A percentile compares a stretch with the other conserved stretches of the same genome.
Conservation (phyloP, 495 filamentous ascomycete genomes). For the Annulohypoxylon nitens region DNA sequence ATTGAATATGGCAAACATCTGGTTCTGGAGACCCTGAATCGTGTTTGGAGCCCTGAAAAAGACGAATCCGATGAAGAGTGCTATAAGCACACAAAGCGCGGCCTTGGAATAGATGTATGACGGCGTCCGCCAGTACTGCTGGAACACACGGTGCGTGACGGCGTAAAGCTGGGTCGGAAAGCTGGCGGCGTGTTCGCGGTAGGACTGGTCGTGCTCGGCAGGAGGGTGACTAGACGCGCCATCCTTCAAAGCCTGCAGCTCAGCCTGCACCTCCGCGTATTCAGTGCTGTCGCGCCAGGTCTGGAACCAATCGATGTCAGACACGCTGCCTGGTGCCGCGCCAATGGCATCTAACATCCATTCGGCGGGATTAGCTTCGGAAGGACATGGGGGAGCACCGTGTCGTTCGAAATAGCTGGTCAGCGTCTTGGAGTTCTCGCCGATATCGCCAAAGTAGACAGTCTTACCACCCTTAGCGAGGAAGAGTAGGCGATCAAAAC, state of each 20-base stretch:
- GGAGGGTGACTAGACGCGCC: slow-evolving; percentile 64
- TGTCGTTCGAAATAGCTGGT: slow-evolving; percentile 85
- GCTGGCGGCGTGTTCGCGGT: slow-evolving; percentile 68
- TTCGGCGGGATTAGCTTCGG: slow-evolving; percentile 89
- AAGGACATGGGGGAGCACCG: slow-evolving; percentile 78
- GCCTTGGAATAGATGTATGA: slow-evolving; percentile 84
- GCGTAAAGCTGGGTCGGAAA: slow-evolving; percentile 66
- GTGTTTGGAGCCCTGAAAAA: slow-evolving; percentile 80
- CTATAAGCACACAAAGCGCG: slow-evolving; percentile 68
- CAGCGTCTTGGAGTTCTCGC: slow-evolving; percentile 79
- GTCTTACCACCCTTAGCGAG: slow-evolving; percentile 83
- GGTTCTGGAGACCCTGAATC: slow-evolving; percentile 85
- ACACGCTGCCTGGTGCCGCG: slow-evolving; percentile 83
- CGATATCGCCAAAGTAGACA: slow-evolving; percentile 93
- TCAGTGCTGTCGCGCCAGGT: slow-evolving; percentile 85
- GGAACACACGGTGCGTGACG: slow-evolving; percentile 76
- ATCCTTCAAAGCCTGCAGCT: slow-evolving; percentile 77
- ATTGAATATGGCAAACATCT: slow-evolving; percentile 90
- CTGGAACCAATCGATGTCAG: slow-evolving; percentile 84
- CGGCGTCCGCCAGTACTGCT: slow-evolving; percentile 92
- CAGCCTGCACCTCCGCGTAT: slow-evolving; percentile 72
- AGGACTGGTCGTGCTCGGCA: slow-evolving; percentile 53
- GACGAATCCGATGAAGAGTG: slow-evolving; percentile 88
- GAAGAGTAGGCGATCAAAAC: slow-evolving; percentile 91
- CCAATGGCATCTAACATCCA: slow-evolving; percentile 97